Evolutionary conservation across 441 rosid genomes (phyloP).

Genomic region (Monsonia emarginata): DNA sequence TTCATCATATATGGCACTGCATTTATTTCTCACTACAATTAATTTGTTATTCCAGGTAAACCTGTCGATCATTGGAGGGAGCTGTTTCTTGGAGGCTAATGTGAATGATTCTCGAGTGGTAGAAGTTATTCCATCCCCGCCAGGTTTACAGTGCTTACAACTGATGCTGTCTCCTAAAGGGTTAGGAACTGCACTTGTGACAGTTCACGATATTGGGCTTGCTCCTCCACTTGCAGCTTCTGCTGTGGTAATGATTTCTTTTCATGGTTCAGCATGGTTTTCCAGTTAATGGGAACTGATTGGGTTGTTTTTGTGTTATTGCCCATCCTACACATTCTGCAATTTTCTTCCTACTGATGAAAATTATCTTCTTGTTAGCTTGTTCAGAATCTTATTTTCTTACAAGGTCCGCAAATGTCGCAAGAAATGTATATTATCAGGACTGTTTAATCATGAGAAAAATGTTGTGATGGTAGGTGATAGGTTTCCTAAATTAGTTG

Average conservation of each 20-base stretch:
- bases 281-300: not conserved
- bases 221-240: constrained; percentile 62
- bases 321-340: not conserved
- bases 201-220: constrained; percentile 75
- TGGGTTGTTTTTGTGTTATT: not conserved
- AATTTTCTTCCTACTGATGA: not conserved
- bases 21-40: not conserved
- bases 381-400: constrained; percentile 1
- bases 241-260: constrained; percentile 46
- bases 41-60: constrained; percentile 43
- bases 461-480: not conserved
- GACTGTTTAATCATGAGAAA: not conserved
- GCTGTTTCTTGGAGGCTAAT: constrained; percentile 75
- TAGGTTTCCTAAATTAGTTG: not conserved
- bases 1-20: not conserved
- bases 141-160: constrained; percentile 69
- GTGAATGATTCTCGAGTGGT: constrained; percentile 76
- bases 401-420: not conserved
- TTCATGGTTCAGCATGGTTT: not conserved
- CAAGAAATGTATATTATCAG: constrained; percentile 5
- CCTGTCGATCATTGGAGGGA: constrained; percentile 83
- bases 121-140: constrained; percentile 59
- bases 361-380: not conserved
- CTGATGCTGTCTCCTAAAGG: constrained; percentile 69
- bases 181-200: constrained; percentile 66